These are phyloP conservation scores for Ustilago trichophora DNA, from an alignment of 1,284 basidiomycete genomes.

Conservation along the genomic window DNA sequence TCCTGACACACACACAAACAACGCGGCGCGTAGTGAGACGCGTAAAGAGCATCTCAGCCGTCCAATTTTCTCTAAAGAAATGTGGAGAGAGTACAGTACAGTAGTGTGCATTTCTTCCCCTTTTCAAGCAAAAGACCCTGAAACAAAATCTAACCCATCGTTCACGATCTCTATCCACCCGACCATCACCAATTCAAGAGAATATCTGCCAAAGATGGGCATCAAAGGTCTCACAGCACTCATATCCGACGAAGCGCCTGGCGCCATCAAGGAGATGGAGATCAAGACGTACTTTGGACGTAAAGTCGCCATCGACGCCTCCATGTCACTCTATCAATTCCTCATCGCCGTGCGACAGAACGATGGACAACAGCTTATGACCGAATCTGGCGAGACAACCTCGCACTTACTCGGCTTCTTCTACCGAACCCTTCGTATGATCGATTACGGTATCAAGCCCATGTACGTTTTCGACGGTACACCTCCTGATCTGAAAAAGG, in stretches of 20 bases:
- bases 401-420: slow-evolving; percentile 98
- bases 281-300: slow-evolving; percentile 87
- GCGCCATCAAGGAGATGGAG: slow-evolving; percentile 86
- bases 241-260: slow-evolving; percentile 84
- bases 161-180: too few species aligned
- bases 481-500: slow-evolving; percentile 94
- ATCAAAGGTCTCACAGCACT: slow-evolving; percentile 82
- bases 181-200: too few species aligned
- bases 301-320: slow-evolving; percentile 96
- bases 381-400: slow-evolving; percentile 89
- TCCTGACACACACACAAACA: too few species aligned
- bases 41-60: too few species aligned
- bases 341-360: slow-evolving; percentile 95
- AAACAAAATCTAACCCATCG: too few species aligned
- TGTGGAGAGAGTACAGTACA: too few species aligned
- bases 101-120: too few species aligned
- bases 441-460: slow-evolving; percentile 99
- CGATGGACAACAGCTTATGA: slow-evolving; percentile 95
- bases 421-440: slow-evolving; percentile 83
- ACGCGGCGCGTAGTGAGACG: too few species aligned
- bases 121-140: too few species aligned
- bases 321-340: slow-evolving; percentile 75
- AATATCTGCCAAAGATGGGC: too few species aligned
- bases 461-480: slow-evolving; percentile 99
- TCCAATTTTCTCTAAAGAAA: too few species aligned